phyloP scores from a whole-genome alignment of 2,329 filamentous ascomycete species.

The Curvularia spicifera region DNA sequence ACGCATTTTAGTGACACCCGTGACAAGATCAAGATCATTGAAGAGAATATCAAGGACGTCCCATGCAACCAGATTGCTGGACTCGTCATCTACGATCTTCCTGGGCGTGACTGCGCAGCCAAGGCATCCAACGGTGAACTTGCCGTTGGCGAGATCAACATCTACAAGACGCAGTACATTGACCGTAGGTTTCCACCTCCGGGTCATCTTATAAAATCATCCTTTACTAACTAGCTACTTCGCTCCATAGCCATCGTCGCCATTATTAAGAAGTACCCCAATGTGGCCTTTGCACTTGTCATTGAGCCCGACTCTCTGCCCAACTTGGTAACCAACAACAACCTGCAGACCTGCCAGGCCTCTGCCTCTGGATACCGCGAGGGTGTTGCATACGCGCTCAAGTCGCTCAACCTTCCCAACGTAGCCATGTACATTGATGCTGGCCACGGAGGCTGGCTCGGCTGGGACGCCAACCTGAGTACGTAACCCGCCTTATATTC shows the following conservation, averaged over 20 bases:
- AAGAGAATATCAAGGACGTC: conserved; percentile 59
- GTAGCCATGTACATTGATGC: conserved; percentile 70
- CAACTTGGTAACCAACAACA: conserved; percentile 68
- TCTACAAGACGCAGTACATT: conserved; percentile 62
- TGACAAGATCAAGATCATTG: conserved; percentile 56
- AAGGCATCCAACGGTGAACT: conserved; percentile 70
- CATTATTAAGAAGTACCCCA: conserved; percentile 62
- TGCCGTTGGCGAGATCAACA: conserved; percentile 58
- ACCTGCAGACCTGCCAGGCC: conserved; percentile 62
- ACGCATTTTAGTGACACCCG: conserved; percentile 56
- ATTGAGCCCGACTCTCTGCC: conserved; percentile 69
- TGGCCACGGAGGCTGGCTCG: conserved; percentile 70
- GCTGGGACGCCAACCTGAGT: conserved; percentile 67
- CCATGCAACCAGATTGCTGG: conserved; percentile 58
- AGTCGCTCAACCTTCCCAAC: conserved; percentile 66
- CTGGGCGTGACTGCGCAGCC: conserved; percentile 69
- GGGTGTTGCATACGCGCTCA: conserved; percentile 64
- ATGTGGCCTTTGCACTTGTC: conserved; percentile 47
- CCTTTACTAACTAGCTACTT: conserved; percentile 2
- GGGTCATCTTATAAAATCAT: neutral
- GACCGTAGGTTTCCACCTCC: conserved; percentile 50
- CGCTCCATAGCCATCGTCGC: conserved; percentile 55
- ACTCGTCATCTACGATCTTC: conserved; percentile 69
- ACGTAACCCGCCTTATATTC: conserved; percentile 15
- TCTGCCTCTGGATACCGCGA: conserved; percentile 64